Base-by-base conservation (phyloP, 768 basidiomycete species). In the Strobilomyces echinocephalus region DNA sequence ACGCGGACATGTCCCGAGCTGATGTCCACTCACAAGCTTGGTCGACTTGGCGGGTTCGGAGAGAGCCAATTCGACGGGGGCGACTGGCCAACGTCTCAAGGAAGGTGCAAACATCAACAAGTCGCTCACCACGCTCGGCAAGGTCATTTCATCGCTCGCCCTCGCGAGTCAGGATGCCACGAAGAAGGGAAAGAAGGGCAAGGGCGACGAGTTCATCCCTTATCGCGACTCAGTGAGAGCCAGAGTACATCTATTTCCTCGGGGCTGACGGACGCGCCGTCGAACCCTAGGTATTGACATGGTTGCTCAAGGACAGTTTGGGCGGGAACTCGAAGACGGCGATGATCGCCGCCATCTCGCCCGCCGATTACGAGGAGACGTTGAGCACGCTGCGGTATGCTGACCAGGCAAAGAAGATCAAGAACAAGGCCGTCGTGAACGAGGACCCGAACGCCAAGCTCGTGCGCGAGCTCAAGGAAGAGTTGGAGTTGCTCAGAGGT, bases 391-490 rank as follows among this genome's bases (percentile, higher is more conserved):
- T 99, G 54, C 88, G 97, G 6, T 98, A 99, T 72, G 97, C 97
- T 61, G 94, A 97, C 78, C 92, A 92, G 69, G 95, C 95, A 33
- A 99, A 99, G 87, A 95, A 95, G 85, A 99, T 99, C 74, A 97
- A 95, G 85, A 99, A 97, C 73, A 95, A 97, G 76, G 95, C 97
- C 15, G 84, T 98, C 54, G 91, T 99, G 60, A 99, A 99, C 73
- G 97, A 99, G 75, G 97, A 99, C 80, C 97, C 97, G 31, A 99
- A 97, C 64, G 95, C 95, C 66, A 97, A 93, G 76, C 87, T 99
- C 53, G 95, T 99, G 53, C 87, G 95, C 45, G 95, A 98, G 72
- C 88, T 99, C 70, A 99, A 98, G 73, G 97, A 98, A 75, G 97
- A 99, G 73, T 76, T 99, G 41, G 91, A 95, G 68, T 77, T 89